Evolutionary conservation across 2,329 filamentous ascomycete species (phyloP).

Genomic region (Didymella sp.): DNA sequence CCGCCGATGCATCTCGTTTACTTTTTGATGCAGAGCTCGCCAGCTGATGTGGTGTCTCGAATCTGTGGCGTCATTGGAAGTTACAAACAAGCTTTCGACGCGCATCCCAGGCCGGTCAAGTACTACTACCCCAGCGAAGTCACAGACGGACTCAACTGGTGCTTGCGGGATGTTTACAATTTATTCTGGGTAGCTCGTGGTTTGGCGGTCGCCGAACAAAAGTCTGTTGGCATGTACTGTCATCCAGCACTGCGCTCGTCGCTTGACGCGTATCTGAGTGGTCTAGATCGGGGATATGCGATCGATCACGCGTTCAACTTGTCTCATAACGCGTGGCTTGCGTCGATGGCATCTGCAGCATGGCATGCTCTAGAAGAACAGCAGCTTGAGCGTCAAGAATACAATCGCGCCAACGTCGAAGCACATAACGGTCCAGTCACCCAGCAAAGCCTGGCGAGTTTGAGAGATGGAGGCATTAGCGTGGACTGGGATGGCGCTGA

Average conservation of each 20-base stretch:
- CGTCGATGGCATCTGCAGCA: slow-evolving; percentile 56
- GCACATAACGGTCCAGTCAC: slow-evolving; percentile 66
- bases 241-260: slow-evolving; percentile 53
- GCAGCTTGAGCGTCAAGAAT: slow-evolving; percentile 34
- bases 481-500: slow-evolving; percentile 77
- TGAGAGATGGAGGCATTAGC: slow-evolving; percentile 70
- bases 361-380: slow-evolving; percentile 59
- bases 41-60: slow-evolving; percentile 69
- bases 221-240: slow-evolving; percentile 63
- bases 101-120: slow-evolving; percentile 58
- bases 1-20: slow-evolving; percentile 74
- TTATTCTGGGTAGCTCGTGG: slow-evolving; percentile 79
- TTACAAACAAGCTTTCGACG: slow-evolving; percentile 78
- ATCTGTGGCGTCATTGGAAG: slow-evolving; percentile 72
- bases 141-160: slow-evolving; percentile 75
- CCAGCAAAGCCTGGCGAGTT: slow-evolving; percentile 67
- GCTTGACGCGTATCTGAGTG: slow-evolving; percentile 53
- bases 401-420: slow-evolving; percentile 29
- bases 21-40: slow-evolving; percentile 70
- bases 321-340: slow-evolving; percentile 55
- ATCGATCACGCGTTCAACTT: slow-evolving; percentile 56
- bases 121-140: slow-evolving; percentile 39
- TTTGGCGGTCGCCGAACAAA: slow-evolving; percentile 69
- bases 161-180: slow-evolving; percentile 87
- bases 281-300: slow-evolving; percentile 48